Conservation (phyloP, 2,329 filamentous ascomycete species). For the Ambrosiella cleistominuta region DNA sequence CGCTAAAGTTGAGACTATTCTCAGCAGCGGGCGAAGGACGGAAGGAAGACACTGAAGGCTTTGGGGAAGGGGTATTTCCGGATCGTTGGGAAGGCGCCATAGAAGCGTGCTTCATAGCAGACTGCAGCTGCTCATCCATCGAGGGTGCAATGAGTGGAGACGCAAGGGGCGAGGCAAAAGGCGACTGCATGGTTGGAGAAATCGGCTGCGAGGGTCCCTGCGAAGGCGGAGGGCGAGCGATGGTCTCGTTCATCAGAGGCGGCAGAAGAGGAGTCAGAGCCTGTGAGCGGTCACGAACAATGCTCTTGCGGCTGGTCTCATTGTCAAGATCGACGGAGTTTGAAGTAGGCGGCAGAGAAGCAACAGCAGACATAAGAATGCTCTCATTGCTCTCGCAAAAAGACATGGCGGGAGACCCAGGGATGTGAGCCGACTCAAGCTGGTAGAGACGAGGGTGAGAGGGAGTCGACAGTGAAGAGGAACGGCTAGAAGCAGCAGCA, state of each 20-base stretch:
- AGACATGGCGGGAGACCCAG: constrained; percentile 45
- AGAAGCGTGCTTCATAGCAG: constrained; percentile 18
- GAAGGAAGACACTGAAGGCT: constrained; percentile 64
- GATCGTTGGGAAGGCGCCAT: constrained; percentile 23
- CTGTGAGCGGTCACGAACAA: constrained; percentile 39
- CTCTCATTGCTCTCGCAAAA: constrained; percentile 43
- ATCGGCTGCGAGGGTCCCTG: constrained; percentile 29
- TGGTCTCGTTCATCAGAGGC: constrained; percentile 48
- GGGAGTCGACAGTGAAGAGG: constrained; percentile 57
- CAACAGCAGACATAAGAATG: constrained; percentile 23
- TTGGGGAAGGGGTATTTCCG: constrained; percentile 36
- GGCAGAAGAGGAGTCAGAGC: constrained; percentile 74
- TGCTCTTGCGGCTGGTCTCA: constrained; percentile 5
- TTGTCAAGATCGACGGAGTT: constrained; percentile 28
- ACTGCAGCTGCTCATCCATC: constrained; percentile 33
- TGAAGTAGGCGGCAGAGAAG: not conserved
- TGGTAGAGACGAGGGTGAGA: constrained; percentile 29
- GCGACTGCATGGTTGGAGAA: constrained; percentile 24
- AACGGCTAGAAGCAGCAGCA: constrained; percentile 43
- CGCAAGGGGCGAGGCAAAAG: constrained; percentile 56
- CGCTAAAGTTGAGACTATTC: constrained; percentile 33
- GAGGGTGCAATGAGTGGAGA: constrained; percentile 46
- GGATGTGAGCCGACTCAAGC: constrained; percentile 30
- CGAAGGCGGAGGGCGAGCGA: constrained; percentile 5
- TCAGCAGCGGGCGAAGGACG: constrained; percentile 42